Evolutionary conservation across 140 eudicot genomes (phyloP), one percentile per base, ranked within the genome.

Genomic region (Bidens hawaiensis): DNA sequence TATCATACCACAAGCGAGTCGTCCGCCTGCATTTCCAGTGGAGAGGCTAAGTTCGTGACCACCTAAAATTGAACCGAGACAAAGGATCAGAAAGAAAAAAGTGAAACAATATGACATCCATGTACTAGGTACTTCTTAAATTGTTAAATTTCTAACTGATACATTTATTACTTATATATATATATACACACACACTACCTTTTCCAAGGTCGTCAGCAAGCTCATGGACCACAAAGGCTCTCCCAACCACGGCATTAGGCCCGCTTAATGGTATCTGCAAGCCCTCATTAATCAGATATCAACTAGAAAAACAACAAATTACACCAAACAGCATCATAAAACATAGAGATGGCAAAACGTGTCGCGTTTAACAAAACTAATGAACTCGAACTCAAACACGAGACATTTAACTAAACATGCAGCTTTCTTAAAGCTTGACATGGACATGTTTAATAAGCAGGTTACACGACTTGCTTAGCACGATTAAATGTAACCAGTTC

Each of bases 11-110:
- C 98, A 91, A 43, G 98, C 98, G 69, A 91, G 66, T 65, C 98
- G 77, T 33, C 98, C 98, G 28, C 98, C 98, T 42, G 98, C 98
- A 80, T 91, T 91, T 56, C 98, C 96, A 56, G 98, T 91, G 27
- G 85, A 53, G 54, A 87, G 89, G 76, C 98, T 91, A 62, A 91
- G 98, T 51, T 91, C 98, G 34, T 91, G 98, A 31, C 98, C 96
- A 49, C 98, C 98, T 91, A 73, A 16, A 71, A 4, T 38, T 6
- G 3, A 50, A 74, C 36, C 60, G 3, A 65, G 52, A 75, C 13
- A 75, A 51, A 16, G 22, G 54, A 48, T 33, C 46, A 67, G 14
- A 28, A 34, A 46, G 3, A 30, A 62, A 1, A 8, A 62, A 23
- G 50, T 8, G 51, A 26, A 30, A 62, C 3, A 8, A 62, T 24